phyloP scores from a whole-genome alignment of 2,329 filamentous ascomycete species.

The Exophiala lecanii-corni region DNA sequence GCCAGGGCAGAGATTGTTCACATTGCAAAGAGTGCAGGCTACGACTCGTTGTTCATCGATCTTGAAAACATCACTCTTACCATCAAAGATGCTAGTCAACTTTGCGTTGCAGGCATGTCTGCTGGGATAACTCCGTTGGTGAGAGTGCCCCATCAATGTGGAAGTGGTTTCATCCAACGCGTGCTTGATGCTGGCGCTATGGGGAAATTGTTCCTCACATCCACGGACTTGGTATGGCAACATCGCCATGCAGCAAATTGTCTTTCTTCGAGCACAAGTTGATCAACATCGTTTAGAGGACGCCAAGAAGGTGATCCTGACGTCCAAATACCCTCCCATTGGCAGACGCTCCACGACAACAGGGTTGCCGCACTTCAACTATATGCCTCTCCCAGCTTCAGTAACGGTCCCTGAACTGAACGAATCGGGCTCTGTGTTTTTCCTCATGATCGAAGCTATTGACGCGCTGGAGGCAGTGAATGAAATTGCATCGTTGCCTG shows the following conservation, averaged over 20 bases:
- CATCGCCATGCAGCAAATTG: too few species aligned
- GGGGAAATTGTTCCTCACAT: constrained; percentile 10
- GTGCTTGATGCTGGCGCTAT: constrained; percentile 8
- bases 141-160: constrained; percentile 25
- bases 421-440: neutral
- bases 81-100: constrained; percentile 29
- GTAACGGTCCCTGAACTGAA: neutral
- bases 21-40: constrained; percentile 32
- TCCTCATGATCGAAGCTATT: constrained; percentile 9
- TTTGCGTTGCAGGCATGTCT: constrained; percentile 28
- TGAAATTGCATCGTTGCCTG: constrained; percentile 8
- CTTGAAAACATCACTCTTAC: constrained; percentile 35
- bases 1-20: constrained; percentile 30
- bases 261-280: too few species aligned
- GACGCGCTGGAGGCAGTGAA: constrained; percentile 6
- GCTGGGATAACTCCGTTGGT: constrained; percentile 21
- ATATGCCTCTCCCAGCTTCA: neutral
- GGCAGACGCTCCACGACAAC: constrained; percentile 3
- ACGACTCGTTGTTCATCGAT: constrained; percentile 37
- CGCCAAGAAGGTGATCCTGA: neutral
- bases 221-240: constrained; percentile 3
- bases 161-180: constrained; percentile 26
- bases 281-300: too few species aligned
- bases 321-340: constrained; percentile 4
- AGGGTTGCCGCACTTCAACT: constrained; percentile 1